Percentiles rank a stretch among this genome's conserved stretches.
phyloP scores from a whole-genome alignment of 2,329 filamentous ascomycete species.

The Trichophyton equinum region DNA sequence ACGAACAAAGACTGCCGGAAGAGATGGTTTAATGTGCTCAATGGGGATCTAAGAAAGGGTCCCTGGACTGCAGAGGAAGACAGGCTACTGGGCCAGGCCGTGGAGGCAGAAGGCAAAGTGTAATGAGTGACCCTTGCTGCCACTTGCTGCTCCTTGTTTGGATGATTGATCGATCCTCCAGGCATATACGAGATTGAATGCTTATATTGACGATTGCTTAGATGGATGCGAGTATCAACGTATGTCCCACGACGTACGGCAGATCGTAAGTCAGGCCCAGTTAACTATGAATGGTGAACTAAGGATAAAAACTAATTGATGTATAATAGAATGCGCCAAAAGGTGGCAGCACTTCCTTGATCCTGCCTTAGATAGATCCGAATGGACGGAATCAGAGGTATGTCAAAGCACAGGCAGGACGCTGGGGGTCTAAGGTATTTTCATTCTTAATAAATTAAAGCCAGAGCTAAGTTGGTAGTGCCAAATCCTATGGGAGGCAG shows the following conservation, averaged over 20 bases:
- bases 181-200: neutral
- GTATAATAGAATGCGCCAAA: neutral
- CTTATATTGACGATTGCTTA: neutral
- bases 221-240: neutral
- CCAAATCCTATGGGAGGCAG: neutral
- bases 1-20: slow-evolving; percentile 1
- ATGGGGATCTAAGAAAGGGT: neutral
- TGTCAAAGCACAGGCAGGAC: neutral
- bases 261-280: neutral
- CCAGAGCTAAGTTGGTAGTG: neutral
- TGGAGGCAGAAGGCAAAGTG: neutral
- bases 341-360: neutral
- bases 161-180: neutral
- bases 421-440: neutral
- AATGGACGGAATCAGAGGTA: neutral
- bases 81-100: neutral
- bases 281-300: neutral
- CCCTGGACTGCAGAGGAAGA: neutral
- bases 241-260: neutral
- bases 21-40: neutral
- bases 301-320: neutral
- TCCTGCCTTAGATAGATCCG: neutral
- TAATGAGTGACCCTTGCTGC: neutral
- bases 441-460: neutral
- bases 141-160: neutral